phyloP scores from a whole-genome alignment of 768 basidiomycete species.

The Pisolithus orientalis region DNA sequence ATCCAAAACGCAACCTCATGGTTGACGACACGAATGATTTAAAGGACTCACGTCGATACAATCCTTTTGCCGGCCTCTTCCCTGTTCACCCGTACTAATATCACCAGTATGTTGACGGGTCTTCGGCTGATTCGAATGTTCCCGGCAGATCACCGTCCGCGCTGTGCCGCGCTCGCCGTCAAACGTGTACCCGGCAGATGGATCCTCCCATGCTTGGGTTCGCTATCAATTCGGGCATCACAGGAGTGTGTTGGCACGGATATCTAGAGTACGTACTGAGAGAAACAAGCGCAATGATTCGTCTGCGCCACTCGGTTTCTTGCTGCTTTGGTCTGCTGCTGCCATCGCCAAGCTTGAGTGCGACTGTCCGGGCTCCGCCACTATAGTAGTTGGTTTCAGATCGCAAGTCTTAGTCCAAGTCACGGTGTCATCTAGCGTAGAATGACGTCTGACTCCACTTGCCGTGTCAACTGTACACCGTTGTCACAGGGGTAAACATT shows the following conservation, averaged over 20 bases:
- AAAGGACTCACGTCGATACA: constrained; percentile 48
- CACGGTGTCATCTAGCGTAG: too few relatives aligned
- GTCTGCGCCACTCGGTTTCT: neutral
- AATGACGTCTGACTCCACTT: too few relatives aligned
- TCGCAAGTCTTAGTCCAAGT: too few relatives aligned
- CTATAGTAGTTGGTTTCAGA: too few relatives aligned
- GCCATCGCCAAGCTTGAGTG: neutral
- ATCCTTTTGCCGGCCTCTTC: constrained; percentile 29
- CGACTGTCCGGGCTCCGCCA: too few relatives aligned
- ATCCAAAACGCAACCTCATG: neutral
- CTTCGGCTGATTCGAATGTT: constrained; percentile 8
- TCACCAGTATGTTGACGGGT: neutral
- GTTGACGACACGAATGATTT: neutral
- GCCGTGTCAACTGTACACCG: too few relatives aligned
- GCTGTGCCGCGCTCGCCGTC: constrained; percentile 54
- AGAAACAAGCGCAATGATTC: neutral
- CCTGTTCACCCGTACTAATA: neutral
- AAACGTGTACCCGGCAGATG: constrained; percentile 51
- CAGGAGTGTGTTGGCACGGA: neutral
- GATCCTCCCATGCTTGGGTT: constrained; percentile 14
- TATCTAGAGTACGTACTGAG: neutral
- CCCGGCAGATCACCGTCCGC: constrained; percentile 54
- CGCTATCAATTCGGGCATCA: neutral
- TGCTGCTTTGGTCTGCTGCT: neutral
- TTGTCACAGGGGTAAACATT: too few relatives aligned